Evolutionary conservation across 2,329 filamentous ascomycete species (phyloP).

Genomic region (Pseudocercospora cruenta): DNA sequence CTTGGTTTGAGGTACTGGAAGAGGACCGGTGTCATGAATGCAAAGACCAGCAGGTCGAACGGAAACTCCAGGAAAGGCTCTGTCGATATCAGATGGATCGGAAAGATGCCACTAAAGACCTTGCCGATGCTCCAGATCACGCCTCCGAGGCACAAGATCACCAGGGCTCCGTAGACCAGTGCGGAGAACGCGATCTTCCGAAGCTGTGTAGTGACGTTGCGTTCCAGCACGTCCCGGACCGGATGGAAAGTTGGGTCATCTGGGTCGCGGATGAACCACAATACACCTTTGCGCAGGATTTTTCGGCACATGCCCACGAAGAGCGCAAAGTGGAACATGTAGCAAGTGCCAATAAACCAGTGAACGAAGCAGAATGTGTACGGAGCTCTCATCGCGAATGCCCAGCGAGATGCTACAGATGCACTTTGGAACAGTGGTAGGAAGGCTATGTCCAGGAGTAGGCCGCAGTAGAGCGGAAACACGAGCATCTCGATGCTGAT

Average conservation of each 20-base stretch:
- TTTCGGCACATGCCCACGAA: constrained; percentile 99
- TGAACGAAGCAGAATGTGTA: constrained; percentile 94
- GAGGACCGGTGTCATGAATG: constrained; percentile 88
- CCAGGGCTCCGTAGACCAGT: constrained; percentile 89
- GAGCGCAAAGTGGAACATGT: constrained; percentile 99
- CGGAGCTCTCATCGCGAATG: constrained; percentile 78
- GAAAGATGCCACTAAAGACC: constrained; percentile 71
- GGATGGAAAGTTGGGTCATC: constrained; percentile 98
- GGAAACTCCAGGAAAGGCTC: constrained; percentile 94
- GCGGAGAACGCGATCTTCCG: constrained; percentile 96
- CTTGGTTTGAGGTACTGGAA: constrained; percentile 84
- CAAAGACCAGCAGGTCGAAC: constrained; percentile 92
- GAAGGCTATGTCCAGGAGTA: constrained; percentile 84
- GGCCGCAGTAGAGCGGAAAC: constrained; percentile 92
- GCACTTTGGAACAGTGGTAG: constrained; percentile 85
- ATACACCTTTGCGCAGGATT: constrained; percentile 90
- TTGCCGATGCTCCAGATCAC: constrained; percentile 89
- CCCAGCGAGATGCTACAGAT: constrained; percentile 73
- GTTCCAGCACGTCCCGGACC: constrained; percentile 92
- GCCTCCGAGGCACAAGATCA: constrained; percentile 89
- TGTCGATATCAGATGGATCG: constrained; percentile 90
- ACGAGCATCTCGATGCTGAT: constrained; percentile 99
- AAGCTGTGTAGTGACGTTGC: constrained; percentile 87
- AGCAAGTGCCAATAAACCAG: constrained; percentile 98
- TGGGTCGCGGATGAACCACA: constrained; percentile 97